These are phyloP conservation scores for Arthroderma sp. DNA, from an alignment of 2,329 filamentous ascomycete genomes.

Conservation along the genomic window DNA sequence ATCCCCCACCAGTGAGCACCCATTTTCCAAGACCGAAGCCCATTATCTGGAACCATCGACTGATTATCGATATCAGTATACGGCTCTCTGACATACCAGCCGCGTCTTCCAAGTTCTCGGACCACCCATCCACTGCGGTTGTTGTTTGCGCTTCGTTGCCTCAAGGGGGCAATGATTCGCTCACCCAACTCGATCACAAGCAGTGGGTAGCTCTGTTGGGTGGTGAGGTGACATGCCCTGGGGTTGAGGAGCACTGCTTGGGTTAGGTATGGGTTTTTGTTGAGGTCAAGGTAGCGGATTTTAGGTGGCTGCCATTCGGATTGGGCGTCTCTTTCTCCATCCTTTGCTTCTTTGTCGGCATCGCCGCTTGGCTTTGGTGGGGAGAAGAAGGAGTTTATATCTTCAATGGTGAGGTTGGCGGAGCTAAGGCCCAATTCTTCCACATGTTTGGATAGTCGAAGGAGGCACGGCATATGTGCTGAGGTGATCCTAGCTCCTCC, in stretches of 20 bases:
- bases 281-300: slow-evolving; percentile 65
- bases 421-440: slow-evolving; percentile 66
- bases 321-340: slow-evolving; percentile 15
- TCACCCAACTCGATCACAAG: slow-evolving; percentile 64
- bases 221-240: slow-evolving; percentile 44
- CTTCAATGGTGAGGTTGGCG: slow-evolving; percentile 47
- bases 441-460: slow-evolving; percentile 55
- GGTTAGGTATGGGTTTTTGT: slow-evolving; percentile 49
- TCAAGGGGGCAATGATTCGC: slow-evolving; percentile 51
- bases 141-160: slow-evolving; percentile 46
- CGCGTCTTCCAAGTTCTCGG: slow-evolving; percentile 54
- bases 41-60: slow-evolving; percentile 37
- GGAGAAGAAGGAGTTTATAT: slow-evolving; percentile 50
- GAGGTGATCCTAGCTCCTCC: slow-evolving; percentile 59
- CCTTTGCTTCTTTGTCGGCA: slow-evolving; percentile 28
- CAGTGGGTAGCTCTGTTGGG: slow-evolving; percentile 50
- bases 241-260: slow-evolving; percentile 46
- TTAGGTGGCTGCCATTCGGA: slow-evolving; percentile 43
- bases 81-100: slow-evolving; percentile 48
- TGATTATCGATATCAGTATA: slow-evolving; percentile 15
- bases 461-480: slow-evolving; percentile 50
- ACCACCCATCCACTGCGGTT: slow-evolving; percentile 54
- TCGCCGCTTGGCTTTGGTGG: slow-evolving; percentile 9
- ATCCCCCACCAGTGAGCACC: slow-evolving; percentile 75
- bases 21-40: slow-evolving; percentile 63